Base-by-base conservation (phyloP, 179 eudicot genomes). In the Beta macrorhiza region DNA sequence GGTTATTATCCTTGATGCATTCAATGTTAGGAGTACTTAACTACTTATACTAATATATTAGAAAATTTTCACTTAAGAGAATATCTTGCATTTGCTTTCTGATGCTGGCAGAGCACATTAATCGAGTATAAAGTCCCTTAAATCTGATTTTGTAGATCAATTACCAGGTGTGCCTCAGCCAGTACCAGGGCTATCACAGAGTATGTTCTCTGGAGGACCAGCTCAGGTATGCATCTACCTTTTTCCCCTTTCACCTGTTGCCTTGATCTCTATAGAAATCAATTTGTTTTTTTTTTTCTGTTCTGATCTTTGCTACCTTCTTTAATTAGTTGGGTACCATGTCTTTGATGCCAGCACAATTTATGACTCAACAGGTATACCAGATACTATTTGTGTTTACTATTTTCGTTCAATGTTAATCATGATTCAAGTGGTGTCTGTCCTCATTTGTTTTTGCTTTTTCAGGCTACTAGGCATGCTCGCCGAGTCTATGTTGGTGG, bases 401-500 rank as follows among this genome's bases (percentile, higher is more conserved):
- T 11, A 15, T 51, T 14, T 71, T 14, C 2, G 19, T 53, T 67
- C 69, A 2, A 61, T 17, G 11, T 49, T 68, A 12, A 37, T 17
- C 19, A 47, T 67, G 72, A 64, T 70, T 80, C 51, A 20, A 61
- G 13, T 52, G 32, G 47, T 75, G 72, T 67, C 25, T 22, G 16
- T n/a, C 67, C 65, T 37, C 11, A 4, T 65, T 72, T 44, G 32
- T 67, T 82, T 19, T 56, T 37, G 58, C 32, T 68, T 32, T 44
- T 75, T 49, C 79, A 93, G 97, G 97, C 96, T 82, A 93, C 97
- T 49, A 92, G 97, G 89, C 94, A 92, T 92, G 97, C 97, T 64
- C 97, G 94, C 10, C 90, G 96, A 75, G 97, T 93, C 51, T 92
- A 93, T 85, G 97, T 93, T 75, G 97, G 97, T 56, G 95, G 97